phyloP scores from a whole-genome alignment of 2,329 filamentous ascomycete species.

The Neurospora sp. region DNA sequence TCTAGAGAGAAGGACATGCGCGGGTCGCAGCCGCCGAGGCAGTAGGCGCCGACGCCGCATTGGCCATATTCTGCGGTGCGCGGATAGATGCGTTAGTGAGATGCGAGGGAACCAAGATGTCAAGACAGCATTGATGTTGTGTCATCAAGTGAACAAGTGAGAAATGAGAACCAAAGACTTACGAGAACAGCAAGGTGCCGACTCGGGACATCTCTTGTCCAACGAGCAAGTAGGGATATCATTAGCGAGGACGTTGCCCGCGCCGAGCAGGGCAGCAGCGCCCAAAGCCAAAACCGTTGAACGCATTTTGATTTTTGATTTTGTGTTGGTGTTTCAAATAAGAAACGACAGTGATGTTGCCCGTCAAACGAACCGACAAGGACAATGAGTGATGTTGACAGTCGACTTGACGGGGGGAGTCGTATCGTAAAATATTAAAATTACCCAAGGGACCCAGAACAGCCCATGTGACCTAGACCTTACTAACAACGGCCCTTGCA shows the following conservation, averaged over 20 bases:
- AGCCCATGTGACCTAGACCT: neutral
- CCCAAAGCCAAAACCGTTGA: conserved; percentile 24
- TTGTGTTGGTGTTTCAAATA: neutral
- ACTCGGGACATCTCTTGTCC: conserved; percentile 55
- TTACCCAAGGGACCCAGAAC: neutral
- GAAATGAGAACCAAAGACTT: conserved; percentile 28
- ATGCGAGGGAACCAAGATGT: neutral
- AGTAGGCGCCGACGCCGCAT: conserved; percentile 90
- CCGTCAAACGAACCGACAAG: neutral
- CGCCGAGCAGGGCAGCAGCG: conserved; percentile 29
- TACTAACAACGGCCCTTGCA: neutral
- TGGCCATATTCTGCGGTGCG: conserved; percentile 66
- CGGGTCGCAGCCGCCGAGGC: conserved; percentile 89
- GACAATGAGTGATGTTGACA: neutral
- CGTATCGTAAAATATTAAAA: neutral
- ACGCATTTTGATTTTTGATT: conserved; percentile 12
- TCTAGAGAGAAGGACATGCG: conserved; percentile 72
- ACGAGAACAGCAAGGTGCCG: conserved; percentile 73
- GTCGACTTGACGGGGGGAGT: neutral
- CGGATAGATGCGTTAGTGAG: conserved; percentile 11
- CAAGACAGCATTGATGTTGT: neutral
- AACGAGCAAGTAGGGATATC: conserved; percentile 33
- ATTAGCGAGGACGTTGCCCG: conserved; percentile 27
- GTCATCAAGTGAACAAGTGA: neutral
- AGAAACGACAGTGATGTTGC: neutral